Percentiles rank a stretch among this genome's conserved stretches.
Conservation (phyloP, 768 basidiomycete genomes). For the Lentinus tigrinus region DNA sequence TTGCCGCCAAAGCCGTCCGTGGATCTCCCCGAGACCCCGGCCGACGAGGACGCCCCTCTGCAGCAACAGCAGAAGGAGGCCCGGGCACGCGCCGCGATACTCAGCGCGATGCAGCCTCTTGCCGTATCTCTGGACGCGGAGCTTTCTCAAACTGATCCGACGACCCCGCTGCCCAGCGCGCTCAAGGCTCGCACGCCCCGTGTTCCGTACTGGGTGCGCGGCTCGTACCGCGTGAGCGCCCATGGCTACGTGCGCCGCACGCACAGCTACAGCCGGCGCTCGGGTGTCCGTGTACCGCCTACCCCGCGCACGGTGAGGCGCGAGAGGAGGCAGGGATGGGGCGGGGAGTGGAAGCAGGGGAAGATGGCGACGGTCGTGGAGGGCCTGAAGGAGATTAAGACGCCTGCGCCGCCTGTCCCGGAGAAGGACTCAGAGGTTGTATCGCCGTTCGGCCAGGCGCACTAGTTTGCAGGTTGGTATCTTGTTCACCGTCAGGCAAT, state of each 20-base stretch:
- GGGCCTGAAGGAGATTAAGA: slow-evolving; percentile 18
- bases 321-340: slow-evolving; percentile 29
- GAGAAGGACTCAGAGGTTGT: neutral
- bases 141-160: slow-evolving; percentile 20
- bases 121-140: slow-evolving; percentile 10
- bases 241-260: neutral
- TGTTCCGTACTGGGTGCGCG: slow-evolving; percentile 29
- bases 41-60: slow-evolving; percentile 2
- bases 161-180: slow-evolving; percentile 4
- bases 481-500: too few relatives aligned
- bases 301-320: slow-evolving; percentile 23
- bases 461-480: too few relatives aligned
- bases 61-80: slow-evolving; percentile 14
- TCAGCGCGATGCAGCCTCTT: slow-evolving; percentile 5
- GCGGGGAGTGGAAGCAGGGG: slow-evolving; percentile 25
- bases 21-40: neutral
- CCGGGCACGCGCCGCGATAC: slow-evolving; percentile 15
- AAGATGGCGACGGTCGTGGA: slow-evolving; percentile 19
- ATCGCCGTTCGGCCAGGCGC: too few relatives aligned
- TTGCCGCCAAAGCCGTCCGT: neutral
- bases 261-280: neutral
- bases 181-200: slow-evolving; percentile 11
- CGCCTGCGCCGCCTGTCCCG: neutral
- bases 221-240: slow-evolving; percentile 12
- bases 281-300: slow-evolving; percentile 5